Percentiles rank a stretch among this genome's conserved stretches.
Evolutionary conservation across 495 filamentous ascomycete species (phyloP).

Genomic region (Hypomontagnella monticulosa): DNA sequence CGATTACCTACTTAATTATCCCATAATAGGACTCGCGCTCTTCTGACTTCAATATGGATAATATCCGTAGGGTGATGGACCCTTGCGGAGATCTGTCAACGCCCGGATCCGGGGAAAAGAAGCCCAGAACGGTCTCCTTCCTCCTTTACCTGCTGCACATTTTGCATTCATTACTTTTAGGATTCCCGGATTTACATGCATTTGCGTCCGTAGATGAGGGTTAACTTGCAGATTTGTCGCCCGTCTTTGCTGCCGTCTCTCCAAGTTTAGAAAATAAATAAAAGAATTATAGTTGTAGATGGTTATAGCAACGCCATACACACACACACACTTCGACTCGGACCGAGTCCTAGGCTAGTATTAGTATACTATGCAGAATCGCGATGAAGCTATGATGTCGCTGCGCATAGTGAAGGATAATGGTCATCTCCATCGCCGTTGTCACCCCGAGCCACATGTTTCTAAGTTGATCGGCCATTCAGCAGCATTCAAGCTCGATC

Average conservation of each 20-base stretch:
- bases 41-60: constrained; percentile 39
- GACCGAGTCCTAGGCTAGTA: neutral
- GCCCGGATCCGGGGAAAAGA: constrained; percentile 31
- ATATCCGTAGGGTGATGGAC: constrained; percentile 36
- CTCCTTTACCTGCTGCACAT: neutral
- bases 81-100: constrained; percentile 40
- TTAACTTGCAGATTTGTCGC: constrained; percentile 20
- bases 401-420: constrained; percentile 9
- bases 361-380: constrained; percentile 21
- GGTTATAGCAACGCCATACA: constrained; percentile 8
- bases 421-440: constrained; percentile 18
- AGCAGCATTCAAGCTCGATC: constrained; percentile 4
- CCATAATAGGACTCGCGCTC: neutral
- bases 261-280: constrained; percentile 23
- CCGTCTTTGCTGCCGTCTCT: neutral
- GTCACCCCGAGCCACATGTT: constrained; percentile 32
- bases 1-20: constrained; percentile 11
- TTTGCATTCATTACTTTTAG: neutral
- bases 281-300: constrained; percentile 6
- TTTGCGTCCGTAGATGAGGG: constrained; percentile 1
- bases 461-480: constrained; percentile 40
- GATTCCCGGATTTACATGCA: constrained; percentile 13
- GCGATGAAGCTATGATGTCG: constrained; percentile 19
- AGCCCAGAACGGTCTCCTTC: constrained; percentile 35
- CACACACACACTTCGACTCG: neutral